phyloP scores from a whole-genome alignment of 176 grass and related monocot species.

The Hsuehochloa calcarea region DNA sequence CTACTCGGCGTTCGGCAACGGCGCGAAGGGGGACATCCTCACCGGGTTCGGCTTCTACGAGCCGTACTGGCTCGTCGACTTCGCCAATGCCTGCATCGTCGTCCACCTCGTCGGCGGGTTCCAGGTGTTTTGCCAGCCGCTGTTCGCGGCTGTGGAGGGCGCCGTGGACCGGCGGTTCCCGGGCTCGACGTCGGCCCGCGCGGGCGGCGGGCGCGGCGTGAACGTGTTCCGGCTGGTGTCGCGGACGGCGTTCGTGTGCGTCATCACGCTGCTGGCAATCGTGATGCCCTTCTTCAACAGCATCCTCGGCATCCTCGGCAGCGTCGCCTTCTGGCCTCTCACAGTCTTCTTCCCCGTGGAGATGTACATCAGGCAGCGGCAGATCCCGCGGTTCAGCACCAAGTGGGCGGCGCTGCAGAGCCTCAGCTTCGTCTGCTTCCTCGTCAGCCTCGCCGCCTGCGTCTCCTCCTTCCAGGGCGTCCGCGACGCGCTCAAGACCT shows the following conservation, averaged over 20 bases:
- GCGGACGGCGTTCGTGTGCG: constrained; percentile 64
- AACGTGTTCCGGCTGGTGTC: constrained; percentile 53
- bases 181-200: background rate
- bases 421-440: constrained; percentile 84
- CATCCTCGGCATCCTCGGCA: constrained; percentile 70
- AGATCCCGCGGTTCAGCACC: constrained; percentile 30
- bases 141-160: constrained; percentile 66
- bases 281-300: constrained; percentile 93
- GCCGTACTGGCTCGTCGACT: constrained; percentile 78
- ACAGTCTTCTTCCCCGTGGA: constrained; percentile 83
- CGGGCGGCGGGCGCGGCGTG: background rate
- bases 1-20: constrained; percentile 75
- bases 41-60: constrained; percentile 88
- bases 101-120: constrained; percentile 76
- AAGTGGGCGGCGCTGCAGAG: constrained; percentile 61
- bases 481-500: constrained; percentile 49
- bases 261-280: constrained; percentile 56
- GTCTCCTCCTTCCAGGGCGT: constrained; percentile 71
- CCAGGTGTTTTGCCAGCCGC: constrained; percentile 78
- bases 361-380: constrained; percentile 66
- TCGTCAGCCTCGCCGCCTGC: constrained; percentile 60
- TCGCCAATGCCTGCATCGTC: constrained; percentile 78
- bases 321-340: constrained; percentile 88
- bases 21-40: constrained; percentile 72
- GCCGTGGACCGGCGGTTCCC: constrained; percentile 13